Conservation (phyloP, 78 protist genomes). For the Dictyostelium purpureum region DNA sequence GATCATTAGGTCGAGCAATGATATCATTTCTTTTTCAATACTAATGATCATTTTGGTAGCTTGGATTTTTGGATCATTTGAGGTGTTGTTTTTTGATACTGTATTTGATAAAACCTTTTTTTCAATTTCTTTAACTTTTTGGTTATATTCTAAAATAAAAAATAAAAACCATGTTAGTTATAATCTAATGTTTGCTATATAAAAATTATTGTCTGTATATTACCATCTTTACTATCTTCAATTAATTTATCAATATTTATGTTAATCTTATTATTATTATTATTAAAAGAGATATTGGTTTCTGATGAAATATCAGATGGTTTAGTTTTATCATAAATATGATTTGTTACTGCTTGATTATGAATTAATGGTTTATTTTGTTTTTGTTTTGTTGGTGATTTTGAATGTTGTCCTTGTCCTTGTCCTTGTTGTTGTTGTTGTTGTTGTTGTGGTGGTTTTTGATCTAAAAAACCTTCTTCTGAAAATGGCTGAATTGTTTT, state of each 20-base stretch:
- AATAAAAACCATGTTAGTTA: too few species aligned
- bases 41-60: background rate
- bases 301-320: background rate
- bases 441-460: background rate
- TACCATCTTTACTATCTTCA: background rate
- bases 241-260: background rate
- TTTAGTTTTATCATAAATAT: too few species aligned
- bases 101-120: background rate
- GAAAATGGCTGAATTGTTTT: background rate
- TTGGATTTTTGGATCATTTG: background rate
- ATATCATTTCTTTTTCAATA: background rate
- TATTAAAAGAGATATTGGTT: background rate
- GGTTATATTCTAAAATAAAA: background rate
- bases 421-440: background rate
- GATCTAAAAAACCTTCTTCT: background rate
- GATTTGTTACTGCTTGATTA: too few species aligned
- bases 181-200: background rate
- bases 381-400: too few species aligned
- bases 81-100: background rate
- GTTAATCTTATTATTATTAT: background rate
- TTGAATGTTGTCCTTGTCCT: background rate
- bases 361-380: too few species aligned
- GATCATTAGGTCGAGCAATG: background rate
- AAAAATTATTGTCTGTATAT: background rate
- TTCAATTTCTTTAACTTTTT: background rate